Conservation (phyloP, 1,139 yeast species). For the Suhomyces kunorum region DNA sequence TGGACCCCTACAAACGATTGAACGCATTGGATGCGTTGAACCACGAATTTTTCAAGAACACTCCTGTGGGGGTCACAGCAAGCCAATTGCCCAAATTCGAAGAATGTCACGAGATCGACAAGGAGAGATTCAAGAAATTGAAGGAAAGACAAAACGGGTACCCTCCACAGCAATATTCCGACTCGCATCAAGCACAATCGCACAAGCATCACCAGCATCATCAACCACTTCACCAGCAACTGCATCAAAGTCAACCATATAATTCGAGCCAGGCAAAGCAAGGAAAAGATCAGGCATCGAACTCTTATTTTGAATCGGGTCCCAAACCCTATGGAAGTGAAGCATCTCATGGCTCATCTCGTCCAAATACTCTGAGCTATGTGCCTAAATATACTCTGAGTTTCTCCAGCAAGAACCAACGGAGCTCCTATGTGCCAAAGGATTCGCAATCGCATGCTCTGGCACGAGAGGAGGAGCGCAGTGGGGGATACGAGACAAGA, state of each 20-base stretch:
- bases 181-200: background rate
- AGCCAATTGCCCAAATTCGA: conserved; percentile 67
- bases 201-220: background rate
- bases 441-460: background rate
- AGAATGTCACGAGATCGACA: conserved; percentile 88
- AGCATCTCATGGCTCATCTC: conserved; percentile 1
- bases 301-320: background rate
- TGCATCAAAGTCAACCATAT: background rate
- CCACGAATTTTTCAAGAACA: conserved; percentile 64
- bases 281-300: background rate
- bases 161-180: conserved; percentile 2
- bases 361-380: conserved; percentile 7
- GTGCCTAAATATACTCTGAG: conserved; percentile 5
- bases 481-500: conserved; percentile 3
- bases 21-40: conserved; percentile 79
- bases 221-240: background rate
- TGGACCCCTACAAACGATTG: conserved; percentile 70
- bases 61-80: conserved; percentile 62
- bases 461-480: background rate
- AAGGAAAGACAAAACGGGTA: conserved; percentile 13
- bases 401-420: background rate
- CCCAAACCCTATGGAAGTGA: background rate
- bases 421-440: conserved; percentile 8
- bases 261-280: background rate
- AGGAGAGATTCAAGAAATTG: conserved; percentile 57